phyloP scores from a whole-genome alignment of 1,284 basidiomycete species.

The Ceratobasidium sp. region DNA sequence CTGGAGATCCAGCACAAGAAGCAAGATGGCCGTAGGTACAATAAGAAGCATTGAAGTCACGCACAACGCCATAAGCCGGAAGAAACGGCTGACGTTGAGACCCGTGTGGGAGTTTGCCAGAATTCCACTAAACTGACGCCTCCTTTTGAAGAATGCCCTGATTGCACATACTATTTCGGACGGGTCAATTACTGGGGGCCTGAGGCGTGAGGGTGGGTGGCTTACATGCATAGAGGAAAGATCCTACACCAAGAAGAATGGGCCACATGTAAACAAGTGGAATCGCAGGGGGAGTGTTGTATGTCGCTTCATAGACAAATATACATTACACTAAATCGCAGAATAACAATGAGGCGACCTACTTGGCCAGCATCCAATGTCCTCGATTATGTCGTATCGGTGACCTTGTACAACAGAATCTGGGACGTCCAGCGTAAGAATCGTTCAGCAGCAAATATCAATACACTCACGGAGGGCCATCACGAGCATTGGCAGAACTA shows the following conservation, averaged over 20 bases:
- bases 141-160: constrained; percentile 36
- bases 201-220: background rate
- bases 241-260: constrained; percentile 5
- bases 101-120: background rate
- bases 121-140: constrained; percentile 41
- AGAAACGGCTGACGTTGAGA: constrained; percentile 62
- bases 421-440: background rate
- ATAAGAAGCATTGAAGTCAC: constrained; percentile 63
- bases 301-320: background rate
- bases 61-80: constrained; percentile 74
- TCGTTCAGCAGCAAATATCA: background rate
- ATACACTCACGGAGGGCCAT: constrained; percentile 66
- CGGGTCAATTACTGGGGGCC: background rate
- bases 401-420: constrained; percentile 40
- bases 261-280: constrained; percentile 32
- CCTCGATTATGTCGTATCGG: constrained; percentile 45
- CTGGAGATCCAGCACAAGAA: constrained; percentile 59
- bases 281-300: background rate
- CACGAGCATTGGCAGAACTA: constrained; percentile 62
- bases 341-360: background rate
- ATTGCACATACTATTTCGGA: constrained; percentile 22
- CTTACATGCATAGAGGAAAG: constrained; percentile 44
- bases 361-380: constrained; percentile 47
- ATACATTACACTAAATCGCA: background rate
- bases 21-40: constrained; percentile 64